phyloP scores from a whole-genome alignment of 345 rosid genomes.

The Salix caprea region DNA sequence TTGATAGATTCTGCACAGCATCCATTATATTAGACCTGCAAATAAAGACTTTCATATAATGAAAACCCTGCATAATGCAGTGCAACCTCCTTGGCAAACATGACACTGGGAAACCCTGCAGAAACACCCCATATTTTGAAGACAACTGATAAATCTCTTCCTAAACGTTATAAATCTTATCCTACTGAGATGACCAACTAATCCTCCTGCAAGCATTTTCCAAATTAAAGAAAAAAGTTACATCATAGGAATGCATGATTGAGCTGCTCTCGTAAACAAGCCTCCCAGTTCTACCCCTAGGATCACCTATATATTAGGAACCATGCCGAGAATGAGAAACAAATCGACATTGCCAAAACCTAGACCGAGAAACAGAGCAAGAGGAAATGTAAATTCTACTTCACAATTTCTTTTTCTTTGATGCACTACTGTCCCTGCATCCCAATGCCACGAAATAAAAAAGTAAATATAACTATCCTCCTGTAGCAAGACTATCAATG shows the following conservation, averaged over 20 bases:
- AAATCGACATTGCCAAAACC: too few relatives aligned
- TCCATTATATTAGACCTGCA: conserved; percentile 63
- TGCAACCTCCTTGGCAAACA: neutral
- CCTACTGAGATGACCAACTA: neutral
- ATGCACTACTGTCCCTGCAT: too few relatives aligned
- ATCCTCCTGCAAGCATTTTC: neutral
- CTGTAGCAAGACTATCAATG: neutral
- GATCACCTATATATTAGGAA: too few relatives aligned
- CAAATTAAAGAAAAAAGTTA: neutral
- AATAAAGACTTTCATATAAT: neutral
- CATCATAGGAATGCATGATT: neutral
- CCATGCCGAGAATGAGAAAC: too few relatives aligned
- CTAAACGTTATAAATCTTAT: neutral
- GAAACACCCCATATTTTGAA: neutral
- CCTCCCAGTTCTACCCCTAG: neutral
- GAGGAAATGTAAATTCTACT: too few relatives aligned
- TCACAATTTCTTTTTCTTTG: too few relatives aligned
- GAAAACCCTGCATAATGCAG: neutral
- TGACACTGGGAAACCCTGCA: neutral
- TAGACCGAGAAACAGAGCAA: too few relatives aligned
- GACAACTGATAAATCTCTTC: neutral
- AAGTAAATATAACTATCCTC: neutral
- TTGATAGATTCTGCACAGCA: conserved; percentile 38
- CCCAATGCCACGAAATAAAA: neutral
- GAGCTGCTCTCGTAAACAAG: neutral